Conservation (phyloP, 2,329 filamentous ascomycete species). For the Biscogniauxia sp. region DNA sequence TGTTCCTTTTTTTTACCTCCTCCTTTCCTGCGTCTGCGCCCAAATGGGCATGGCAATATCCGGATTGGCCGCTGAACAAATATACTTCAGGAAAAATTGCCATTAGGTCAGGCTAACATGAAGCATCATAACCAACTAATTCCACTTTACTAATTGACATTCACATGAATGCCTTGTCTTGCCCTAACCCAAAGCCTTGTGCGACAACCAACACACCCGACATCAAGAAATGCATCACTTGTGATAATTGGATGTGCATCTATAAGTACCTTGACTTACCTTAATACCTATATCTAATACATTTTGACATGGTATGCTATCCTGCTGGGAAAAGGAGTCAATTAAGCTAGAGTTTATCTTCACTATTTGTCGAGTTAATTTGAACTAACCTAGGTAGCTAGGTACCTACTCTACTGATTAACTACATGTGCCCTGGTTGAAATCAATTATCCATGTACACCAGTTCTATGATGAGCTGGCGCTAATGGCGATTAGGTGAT, state of each 20-base stretch:
- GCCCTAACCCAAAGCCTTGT: neutral
- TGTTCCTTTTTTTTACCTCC: neutral
- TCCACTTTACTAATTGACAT: neutral
- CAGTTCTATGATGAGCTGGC: neutral
- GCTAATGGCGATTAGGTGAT: neutral
- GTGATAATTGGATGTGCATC: too few relatives aligned
- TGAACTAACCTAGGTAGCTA: too few relatives aligned
- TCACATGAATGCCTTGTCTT: neutral
- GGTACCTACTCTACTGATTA: too few relatives aligned
- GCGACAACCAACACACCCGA: neutral
- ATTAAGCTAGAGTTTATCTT: neutral
- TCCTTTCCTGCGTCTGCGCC: neutral
- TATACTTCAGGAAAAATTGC: neutral
- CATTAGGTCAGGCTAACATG: neutral
- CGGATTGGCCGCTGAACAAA: neutral
- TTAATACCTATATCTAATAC: too few relatives aligned
- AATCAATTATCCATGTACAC: neutral
- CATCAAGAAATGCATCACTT: too few relatives aligned
- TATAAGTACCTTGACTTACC: too few relatives aligned
- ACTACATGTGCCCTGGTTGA: too few relatives aligned
- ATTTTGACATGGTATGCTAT: neutral
- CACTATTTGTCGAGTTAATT: neutral
- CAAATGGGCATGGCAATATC: neutral
- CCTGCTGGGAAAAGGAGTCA: neutral
- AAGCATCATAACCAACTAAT: neutral